Evolutionary conservation across 1,139 yeast genomes (phyloP).

Genomic region (Saccharomyces pastorianus): DNA sequence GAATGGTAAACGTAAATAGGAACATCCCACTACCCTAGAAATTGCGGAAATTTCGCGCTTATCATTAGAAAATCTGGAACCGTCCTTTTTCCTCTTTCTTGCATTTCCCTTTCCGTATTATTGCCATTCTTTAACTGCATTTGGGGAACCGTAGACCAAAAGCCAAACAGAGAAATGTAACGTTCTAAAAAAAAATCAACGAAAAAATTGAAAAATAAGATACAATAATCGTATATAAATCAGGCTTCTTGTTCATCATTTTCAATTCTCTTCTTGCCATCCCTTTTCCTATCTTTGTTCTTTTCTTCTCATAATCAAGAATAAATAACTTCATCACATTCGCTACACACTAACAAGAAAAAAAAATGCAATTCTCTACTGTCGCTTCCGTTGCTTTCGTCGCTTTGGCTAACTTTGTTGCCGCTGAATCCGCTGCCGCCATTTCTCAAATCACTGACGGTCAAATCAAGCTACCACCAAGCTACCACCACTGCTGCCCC

Average conservation of each 20-base stretch:
- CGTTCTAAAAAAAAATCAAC: not conserved
- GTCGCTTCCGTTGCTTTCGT: slow-evolving; percentile 9
- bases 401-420: slow-evolving; percentile 12
- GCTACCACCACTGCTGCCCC: not conserved
- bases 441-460: slow-evolving; percentile 37
- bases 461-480: slow-evolving; percentile 33
- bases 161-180: not conserved
- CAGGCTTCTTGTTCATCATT: not conserved
- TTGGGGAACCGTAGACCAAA: not conserved
- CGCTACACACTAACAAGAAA: slow-evolving; percentile 3
- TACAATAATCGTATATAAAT: not conserved
- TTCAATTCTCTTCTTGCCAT: not conserved
- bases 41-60: not conserved
- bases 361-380: slow-evolving; percentile 17
- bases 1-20: not conserved
- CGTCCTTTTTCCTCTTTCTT: slow-evolving; percentile 1
- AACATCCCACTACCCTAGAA: not conserved
- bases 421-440: slow-evolving; percentile 33
- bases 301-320: not conserved
- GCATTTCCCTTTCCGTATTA: not conserved
- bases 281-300: not conserved
- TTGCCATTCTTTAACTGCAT: not conserved
- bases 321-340: not conserved
- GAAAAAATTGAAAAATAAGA: not conserved
- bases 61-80: not conserved